These are phyloP conservation scores for Thamnidium elegans DNA, from an alignment of 192 early-diverging fungal species.

Conservation along the genomic window DNA sequence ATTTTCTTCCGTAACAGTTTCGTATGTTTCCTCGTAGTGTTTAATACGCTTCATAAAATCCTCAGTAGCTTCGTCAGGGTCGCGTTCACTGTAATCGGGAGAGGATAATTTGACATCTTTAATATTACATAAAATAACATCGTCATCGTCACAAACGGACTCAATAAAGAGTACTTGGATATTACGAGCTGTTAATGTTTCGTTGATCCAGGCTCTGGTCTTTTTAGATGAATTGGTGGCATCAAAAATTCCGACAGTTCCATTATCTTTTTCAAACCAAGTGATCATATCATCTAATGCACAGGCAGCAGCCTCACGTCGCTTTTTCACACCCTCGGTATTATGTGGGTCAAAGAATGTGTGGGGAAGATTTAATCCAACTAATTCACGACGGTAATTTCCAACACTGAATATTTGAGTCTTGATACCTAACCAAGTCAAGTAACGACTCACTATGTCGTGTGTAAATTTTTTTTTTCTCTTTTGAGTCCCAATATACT, in stretches of 20 bases:
- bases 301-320: conserved; percentile 76
- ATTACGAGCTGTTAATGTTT: conserved; percentile 63
- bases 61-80: conserved; percentile 62
- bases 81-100: conserved; percentile 84
- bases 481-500: neutral
- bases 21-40: conserved; percentile 86
- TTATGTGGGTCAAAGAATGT: conserved; percentile 91
- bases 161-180: conserved; percentile 96
- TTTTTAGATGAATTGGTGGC: conserved; percentile 91
- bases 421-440: conserved; percentile 92
- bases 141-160: conserved; percentile 84
- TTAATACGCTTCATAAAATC: conserved; percentile 76
- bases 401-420: conserved; percentile 96
- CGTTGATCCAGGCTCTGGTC: conserved; percentile 69
- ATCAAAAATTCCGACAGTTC: conserved; percentile 91
- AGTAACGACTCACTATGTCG: conserved; percentile 76
- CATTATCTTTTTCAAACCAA: conserved; percentile 82
- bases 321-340: conserved; percentile 60
- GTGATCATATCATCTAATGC: conserved; percentile 89
- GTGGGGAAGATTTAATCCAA: conserved; percentile 74
- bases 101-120: conserved; percentile 88
- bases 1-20: conserved; percentile 73
- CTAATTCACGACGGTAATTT: conserved; percentile 88
- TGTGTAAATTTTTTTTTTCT: neutral
- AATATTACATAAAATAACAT: conserved; percentile 84